Conservation (phyloP, 2,329 filamentous ascomycete genomes). For the Herpotrichia juniperi region DNA sequence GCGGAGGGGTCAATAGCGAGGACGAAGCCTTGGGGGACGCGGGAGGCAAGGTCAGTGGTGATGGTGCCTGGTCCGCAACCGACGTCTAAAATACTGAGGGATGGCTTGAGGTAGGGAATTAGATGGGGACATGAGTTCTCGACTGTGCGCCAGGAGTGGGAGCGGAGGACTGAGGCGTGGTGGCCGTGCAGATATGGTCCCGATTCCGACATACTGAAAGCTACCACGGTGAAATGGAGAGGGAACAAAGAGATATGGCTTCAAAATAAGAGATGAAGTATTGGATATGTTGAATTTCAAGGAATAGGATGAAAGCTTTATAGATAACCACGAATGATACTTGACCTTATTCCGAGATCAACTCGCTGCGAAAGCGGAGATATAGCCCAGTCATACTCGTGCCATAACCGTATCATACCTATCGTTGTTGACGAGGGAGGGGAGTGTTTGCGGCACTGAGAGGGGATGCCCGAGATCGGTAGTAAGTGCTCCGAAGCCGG, state of each 20-base stretch:
- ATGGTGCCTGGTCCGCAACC: constrained; percentile 59
- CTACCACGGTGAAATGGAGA: not conserved
- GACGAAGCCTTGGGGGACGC: constrained; percentile 52
- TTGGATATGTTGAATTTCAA: not conserved
- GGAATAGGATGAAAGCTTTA: not conserved
- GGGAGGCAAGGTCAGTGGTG: constrained; percentile 50
- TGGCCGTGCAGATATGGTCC: constrained; percentile 50
- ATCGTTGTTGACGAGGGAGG: not conserved
- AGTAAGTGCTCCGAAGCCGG: not conserved
- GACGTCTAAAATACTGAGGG: constrained; percentile 52
- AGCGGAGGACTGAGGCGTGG: constrained; percentile 46
- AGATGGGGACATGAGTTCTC: constrained; percentile 51
- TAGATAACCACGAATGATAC: not conserved
- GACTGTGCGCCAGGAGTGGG: constrained; percentile 54
- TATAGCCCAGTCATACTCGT: not conserved
- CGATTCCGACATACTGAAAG: not conserved
- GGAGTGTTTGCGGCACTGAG: not conserved
- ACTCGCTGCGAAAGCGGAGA: constrained; percentile 4
- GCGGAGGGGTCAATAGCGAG: constrained; percentile 53
- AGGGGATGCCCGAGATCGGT: not conserved
- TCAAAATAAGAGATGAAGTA: not conserved
- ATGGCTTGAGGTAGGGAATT: constrained; percentile 37
- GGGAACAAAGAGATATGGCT: not conserved
- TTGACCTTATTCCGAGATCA: not conserved
- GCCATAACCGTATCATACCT: not conserved